Base-by-base conservation (phyloP, 495 filamentous ascomycete species). In the Aspergillus steynii region DNA sequence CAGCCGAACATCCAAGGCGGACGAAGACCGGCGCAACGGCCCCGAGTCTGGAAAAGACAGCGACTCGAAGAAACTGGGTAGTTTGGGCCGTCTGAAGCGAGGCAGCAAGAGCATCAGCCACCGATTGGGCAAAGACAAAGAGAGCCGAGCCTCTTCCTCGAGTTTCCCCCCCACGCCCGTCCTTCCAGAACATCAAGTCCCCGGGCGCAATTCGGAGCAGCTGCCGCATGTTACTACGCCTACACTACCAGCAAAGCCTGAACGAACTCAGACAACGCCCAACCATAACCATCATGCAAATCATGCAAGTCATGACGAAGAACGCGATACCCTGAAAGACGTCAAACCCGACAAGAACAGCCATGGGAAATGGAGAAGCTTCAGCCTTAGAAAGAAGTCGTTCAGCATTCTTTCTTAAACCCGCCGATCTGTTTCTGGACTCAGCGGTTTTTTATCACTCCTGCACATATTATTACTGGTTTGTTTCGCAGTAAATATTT, bases 31-130 rank as follows among this genome's bases (percentile, higher is more conserved):
- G 20, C 72, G 65, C 50, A 66, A 76, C 29, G 49, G 61, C 4
- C n/a, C 59, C 20, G 76, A 76, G 4, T 55, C 65, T 56, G 65
- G 65, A 27, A 68, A 62, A 31, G 74, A 77, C 52, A 77, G 73
- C 58, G 78, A 71, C 14, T 75, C 76, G 29, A 74, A 71, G 56
- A 77, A 72, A 29, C 59, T 51, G 29, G 74, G 76, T 26, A 71
- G 83, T 10, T 71, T 89, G 25, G 77, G 70, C 54, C 74, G 85
- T 29, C 81, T 88, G 60, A 73, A 79, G 54, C 77, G 82, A 31
- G 77, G 77, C 45, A 86, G 83, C 64, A 88, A 86, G 73, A 90
- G 86, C 70, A 70, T 88, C 72, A 78, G 86, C 61, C 77, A 82
- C 3, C 70, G 71, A 25, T 66, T 77, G 3, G 65, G 65, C 65